A percentile compares a stretch with the other conserved stretches of the same genome.
phyloP scores from a whole-genome alignment of 1,139 yeast genomes.

The Pneumocystis wakefieldiae region DNA sequence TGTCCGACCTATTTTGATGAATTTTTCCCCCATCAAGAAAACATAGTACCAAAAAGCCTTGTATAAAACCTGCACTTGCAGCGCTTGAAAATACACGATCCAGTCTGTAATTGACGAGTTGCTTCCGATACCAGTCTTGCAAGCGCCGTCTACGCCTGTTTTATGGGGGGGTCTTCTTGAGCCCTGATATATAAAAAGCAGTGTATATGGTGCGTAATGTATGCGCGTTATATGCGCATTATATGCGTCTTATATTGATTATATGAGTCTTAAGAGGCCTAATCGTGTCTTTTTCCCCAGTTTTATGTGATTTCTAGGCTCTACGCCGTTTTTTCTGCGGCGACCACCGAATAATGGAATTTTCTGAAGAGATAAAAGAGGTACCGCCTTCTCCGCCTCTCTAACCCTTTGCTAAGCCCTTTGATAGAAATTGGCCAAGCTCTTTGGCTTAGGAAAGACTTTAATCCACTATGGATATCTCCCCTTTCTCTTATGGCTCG shows the following conservation, averaged over 20 bases:
- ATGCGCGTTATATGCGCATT: not conserved
- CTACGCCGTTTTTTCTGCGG: not conserved
- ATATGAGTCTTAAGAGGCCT: too few relatives aligned
- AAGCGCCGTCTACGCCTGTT: not conserved
- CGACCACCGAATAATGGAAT: not conserved
- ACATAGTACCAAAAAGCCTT: not conserved
- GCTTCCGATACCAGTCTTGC: not conserved
- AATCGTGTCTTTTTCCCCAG: not conserved
- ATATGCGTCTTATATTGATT: not conserved
- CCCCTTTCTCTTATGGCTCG: not conserved
- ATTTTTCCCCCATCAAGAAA: not conserved
- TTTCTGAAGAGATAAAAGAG: not conserved
- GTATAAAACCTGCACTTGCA: not conserved
- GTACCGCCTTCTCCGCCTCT: not conserved
- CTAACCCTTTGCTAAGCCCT: not conserved
- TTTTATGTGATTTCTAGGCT: not conserved
- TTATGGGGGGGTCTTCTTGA: not conserved
- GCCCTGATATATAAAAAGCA: not conserved
- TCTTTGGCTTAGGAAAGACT: not conserved
- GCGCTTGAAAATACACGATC: not conserved
- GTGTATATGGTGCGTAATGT: too few relatives aligned
- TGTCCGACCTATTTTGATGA: constrained; percentile 40
- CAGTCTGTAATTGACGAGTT: not conserved
- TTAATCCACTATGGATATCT: not conserved
- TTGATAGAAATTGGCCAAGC: not conserved